Conservation (phyloP, 495 filamentous ascomycete genomes). For the Trypethelium eluteriae region DNA sequence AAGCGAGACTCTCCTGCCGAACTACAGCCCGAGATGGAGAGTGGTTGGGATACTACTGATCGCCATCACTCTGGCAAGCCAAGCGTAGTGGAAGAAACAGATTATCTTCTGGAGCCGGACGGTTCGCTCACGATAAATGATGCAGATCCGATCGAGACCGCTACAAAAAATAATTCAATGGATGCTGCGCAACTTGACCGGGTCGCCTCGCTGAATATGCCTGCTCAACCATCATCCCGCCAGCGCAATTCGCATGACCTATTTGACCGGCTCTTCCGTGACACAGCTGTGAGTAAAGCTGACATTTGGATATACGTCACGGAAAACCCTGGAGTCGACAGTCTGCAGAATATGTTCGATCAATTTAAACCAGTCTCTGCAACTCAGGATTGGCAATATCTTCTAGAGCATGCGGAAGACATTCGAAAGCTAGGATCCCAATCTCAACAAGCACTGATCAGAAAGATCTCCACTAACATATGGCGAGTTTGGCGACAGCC, state of each 20-base stretch:
- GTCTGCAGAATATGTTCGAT: not conserved
- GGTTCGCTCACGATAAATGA: not conserved
- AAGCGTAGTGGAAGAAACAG: not conserved
- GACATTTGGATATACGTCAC: slow-evolving; percentile 1
- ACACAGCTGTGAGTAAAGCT: not conserved
- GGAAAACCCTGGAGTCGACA: not conserved
- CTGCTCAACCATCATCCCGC: not conserved
- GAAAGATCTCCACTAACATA: not conserved
- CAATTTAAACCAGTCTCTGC: not conserved
- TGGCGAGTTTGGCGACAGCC: not conserved
- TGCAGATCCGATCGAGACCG: not conserved
- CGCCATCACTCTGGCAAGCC: not conserved
- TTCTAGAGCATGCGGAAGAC: not conserved
- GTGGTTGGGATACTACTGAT: no score
- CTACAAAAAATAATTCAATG: not conserved
- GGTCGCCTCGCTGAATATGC: not conserved
- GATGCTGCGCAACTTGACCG: not conserved
- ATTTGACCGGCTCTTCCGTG: not conserved
- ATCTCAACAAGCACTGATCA: not conserved
- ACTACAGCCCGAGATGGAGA: not conserved
- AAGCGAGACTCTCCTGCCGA: not conserved
- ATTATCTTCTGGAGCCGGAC: not conserved
- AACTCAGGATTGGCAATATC: not conserved
- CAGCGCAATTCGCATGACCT: not conserved
- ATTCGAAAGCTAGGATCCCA: not conserved